Base-by-base conservation (phyloP, 2,329 filamentous ascomycete species). In the Colletotrichum aenigma region DNA sequence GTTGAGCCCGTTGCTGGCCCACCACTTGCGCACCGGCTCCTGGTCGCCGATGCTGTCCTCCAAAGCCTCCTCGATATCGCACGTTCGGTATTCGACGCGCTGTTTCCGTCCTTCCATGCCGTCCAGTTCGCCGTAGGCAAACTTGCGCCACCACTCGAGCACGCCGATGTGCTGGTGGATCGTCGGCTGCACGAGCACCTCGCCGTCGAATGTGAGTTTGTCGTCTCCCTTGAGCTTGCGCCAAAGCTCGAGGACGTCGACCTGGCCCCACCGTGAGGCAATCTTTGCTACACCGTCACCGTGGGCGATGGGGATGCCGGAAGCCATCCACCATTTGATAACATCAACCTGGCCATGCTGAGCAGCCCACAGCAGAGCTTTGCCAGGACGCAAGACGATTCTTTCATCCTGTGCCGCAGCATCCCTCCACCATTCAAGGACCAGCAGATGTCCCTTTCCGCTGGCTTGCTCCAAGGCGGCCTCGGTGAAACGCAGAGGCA, bases 351-450 rank as follows among this genome's bases (percentile, higher is more conserved):
- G 94, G 26, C 96, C 96, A 60, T 94, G 93, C 81, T 98, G 96
- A 1, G 95, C 94, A 0, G 96, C 96, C 78, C 94, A 93, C 8
- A 96, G 91, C 21, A 98, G 93, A 30, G 94, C 94, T 80, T 97
- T 96, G 56, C 96, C 96, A 0, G 96, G 94, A 79, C 96, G 95
- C 16, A 97, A 88, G 7, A 89, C 86, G 66, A 92, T 86, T 2
- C 85, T 85, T 58, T 93, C 89, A 80, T 93, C 89, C 69, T 90
- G 89, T 16, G 88, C 85, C 15, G 90, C 91, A 0, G 93, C 92
- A 75, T 93, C 90, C 79, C 95, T 94, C 96, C 96, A 98, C 96
- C 96, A 98, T 80, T 97, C 94, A 2, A 98, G 89, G 1, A 98
- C 95, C 8, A 92, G 87, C n/a, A 98, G 89, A 78, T 97, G 94